Base-by-base conservation (phyloP, 2,329 filamentous ascomycete genomes). In the Trichophaea hybrida region DNA sequence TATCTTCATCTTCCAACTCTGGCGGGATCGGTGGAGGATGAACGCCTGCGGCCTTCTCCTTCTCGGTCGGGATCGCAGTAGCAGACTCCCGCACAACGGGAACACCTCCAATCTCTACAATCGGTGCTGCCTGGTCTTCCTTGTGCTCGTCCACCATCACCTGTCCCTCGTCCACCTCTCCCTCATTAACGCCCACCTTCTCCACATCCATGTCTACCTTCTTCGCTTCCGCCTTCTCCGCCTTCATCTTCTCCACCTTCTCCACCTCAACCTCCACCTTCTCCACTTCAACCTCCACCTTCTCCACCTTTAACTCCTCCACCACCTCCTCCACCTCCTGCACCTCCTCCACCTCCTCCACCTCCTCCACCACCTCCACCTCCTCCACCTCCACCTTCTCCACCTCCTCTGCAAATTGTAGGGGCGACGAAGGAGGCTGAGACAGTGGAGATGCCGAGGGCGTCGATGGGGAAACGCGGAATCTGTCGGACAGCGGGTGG, bases 41-140 rank as follows among this genome's bases (percentile, higher is more conserved):
- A 50, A 60, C 46, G 35, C 61, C 59, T 37, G 58, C 50, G 24
- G 51, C 59, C 57, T 59, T 55, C 33, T 59, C 60, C 10, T 37
- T 50, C 51, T 60, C 61, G 50, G 56, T 58, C 8, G 59, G 57
- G 48, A 58, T 44, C 31, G 15, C 58, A 24, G 62, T 59, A 34
- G 43, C 13, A 38, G 59, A 31, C 35, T 59, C 59, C 31, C 61
- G 63, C 4, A 64, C 50, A 15, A 60, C 61, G 5, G 61, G 55
- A 44, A 62, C 55, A 15, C 63, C 61, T 13, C 43, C 57, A 15
- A 64, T 34, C 48, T 62, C 51, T 15, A 59, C 32, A 38, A 62
- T 40, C 24, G 57, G 55, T 17, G 48, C 64, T 10, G 59, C 43
- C 17, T 53, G 15, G 24, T 65, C 59, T 33, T 40, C 33, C 5